Base-by-base conservation (phyloP, 2,329 filamentous ascomycete genomes). In the Hypoxylon sp. region DNA sequence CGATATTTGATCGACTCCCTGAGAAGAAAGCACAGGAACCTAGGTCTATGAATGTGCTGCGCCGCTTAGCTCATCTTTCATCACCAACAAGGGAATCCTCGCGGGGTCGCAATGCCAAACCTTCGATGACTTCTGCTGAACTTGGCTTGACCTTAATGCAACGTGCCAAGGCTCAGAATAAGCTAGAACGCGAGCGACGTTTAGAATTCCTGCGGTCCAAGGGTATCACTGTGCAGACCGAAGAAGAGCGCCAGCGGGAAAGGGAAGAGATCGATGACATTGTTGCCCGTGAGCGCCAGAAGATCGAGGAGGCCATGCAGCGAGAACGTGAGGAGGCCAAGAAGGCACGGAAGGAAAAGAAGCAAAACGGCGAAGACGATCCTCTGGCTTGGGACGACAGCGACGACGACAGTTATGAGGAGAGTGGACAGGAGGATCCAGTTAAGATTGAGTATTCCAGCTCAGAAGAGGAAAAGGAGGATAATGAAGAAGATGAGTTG, bases 181-280 rank as follows among this genome's bases (percentile, higher is more conserved):
- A 89, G 66, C 80, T 87, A 45, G 93, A 96, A 77, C 90, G 93
- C 58, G 88, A 93, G 65, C 90, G 93, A 72, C 91, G 91, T 60
- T 86, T 98, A 19, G 89, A 93, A 61, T 86, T 90, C 72, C 85
- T 99, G 43, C 89, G 88, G 74, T 90, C 91, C 10, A 93, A 92
- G 79, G 96, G 96, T 6, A 86, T 98, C 25, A 83, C 91, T 23
- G 84, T 98, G 17, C 91, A 94, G 78, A 97, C 93, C 0, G 89
- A 90, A 1, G 95, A 98, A 79, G 94, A 99, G 78, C 89, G 93
- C 19, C 92, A 94, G 75, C 88, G 89, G 34, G 91, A 97, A 77
- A 89, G 93, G 78, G 89, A 92, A 63, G 89, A 94, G 65, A 89
- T 97, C 11, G 96, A 98, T 73, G 91, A 98, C 75, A 87, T 98